Conservation (phyloP, 805 yeast genomes). For the Wickerhamomyces ciferrii region DNA sequence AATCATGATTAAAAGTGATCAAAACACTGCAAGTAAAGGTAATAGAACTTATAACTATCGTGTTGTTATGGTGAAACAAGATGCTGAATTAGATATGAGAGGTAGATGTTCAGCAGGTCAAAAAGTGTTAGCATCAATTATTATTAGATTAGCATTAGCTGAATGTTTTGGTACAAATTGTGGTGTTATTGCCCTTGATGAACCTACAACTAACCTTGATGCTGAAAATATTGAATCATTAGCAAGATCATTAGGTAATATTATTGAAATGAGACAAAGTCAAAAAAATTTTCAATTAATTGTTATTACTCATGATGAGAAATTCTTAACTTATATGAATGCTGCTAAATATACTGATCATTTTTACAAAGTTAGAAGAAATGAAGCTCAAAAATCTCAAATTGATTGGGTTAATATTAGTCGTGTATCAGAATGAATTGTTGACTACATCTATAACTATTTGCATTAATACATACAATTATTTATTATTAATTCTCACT, state of each 20-base stretch:
- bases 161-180: constrained; percentile 94
- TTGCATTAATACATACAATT: background rate
- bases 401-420: constrained; percentile 55
- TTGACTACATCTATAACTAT: background rate
- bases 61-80: constrained; percentile 92
- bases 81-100: constrained; percentile 92
- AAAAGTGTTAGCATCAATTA: constrained; percentile 86
- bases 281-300: constrained; percentile 92
- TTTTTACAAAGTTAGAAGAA: constrained; percentile 76
- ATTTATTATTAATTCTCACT: constrained; percentile 18
- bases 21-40: constrained; percentile 30
- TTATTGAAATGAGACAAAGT: constrained; percentile 66
- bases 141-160: constrained; percentile 86
- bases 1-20: constrained; percentile 80
- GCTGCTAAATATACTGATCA: constrained; percentile 84
- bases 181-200: constrained; percentile 95
- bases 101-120: constrained; percentile 99
- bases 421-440: constrained; percentile 23
- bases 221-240: constrained; percentile 82
- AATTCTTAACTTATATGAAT: constrained; percentile 77
- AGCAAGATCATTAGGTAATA: constrained; percentile 71
- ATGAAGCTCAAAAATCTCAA: constrained; percentile 74
- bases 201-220: constrained; percentile 95
- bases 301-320: constrained; percentile 95
- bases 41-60: constrained; percentile 82